These are phyloP conservation scores for Teunomyces pallodes DNA, from an alignment of 805 yeast species.

Conservation along the genomic window DNA sequence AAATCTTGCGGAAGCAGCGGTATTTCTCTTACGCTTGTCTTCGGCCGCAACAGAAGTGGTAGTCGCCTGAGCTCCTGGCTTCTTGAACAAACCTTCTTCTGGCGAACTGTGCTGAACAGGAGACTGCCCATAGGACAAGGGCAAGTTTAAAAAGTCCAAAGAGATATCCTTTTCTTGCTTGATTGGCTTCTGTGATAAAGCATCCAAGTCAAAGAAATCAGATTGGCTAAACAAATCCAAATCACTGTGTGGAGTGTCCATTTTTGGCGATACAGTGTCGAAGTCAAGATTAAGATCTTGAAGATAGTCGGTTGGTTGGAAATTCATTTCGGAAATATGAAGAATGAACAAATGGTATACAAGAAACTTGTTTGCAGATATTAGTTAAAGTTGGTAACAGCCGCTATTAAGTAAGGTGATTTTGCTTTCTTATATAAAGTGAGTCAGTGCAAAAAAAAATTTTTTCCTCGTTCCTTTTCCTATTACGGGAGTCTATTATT, in stretches of 20 bases:
- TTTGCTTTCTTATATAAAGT: background rate
- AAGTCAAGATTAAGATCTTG: slow-evolving; percentile 40
- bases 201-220: slow-evolving; percentile 42
- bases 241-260: slow-evolving; percentile 20
- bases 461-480: background rate
- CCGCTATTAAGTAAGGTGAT: background rate
- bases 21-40: slow-evolving; percentile 82
- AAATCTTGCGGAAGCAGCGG: slow-evolving; percentile 93
- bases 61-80: background rate
- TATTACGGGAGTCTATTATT: background rate
- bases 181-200: slow-evolving; percentile 17
- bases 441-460: background rate
- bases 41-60: slow-evolving; percentile 26
- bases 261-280: slow-evolving; percentile 22
- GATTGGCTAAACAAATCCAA: slow-evolving; percentile 39
- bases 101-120: background rate
- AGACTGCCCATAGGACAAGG: background rate
- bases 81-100: background rate
- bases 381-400: background rate
- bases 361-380: background rate
- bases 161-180: slow-evolving; percentile 7
- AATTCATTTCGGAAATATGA: slow-evolving; percentile 27
- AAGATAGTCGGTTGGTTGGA: slow-evolving; percentile 41
- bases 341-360: background rate
- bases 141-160: slow-evolving; percentile 8